Conservation (phyloP, 257 asterid genomes). For the Penstemon newberryi region DNA sequence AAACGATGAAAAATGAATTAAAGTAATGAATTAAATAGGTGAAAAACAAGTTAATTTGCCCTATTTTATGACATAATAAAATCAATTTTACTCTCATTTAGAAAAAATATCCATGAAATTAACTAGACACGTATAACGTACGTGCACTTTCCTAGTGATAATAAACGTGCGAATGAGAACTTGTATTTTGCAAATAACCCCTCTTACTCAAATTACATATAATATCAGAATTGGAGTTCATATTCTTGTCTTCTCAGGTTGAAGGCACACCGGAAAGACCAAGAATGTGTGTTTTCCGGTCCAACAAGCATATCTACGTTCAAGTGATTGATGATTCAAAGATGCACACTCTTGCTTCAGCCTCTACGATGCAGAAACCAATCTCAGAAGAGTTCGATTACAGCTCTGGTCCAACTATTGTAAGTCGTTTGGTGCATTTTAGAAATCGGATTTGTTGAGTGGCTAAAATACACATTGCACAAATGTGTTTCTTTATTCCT, state of each 20-base stretch:
- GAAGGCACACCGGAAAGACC: conserved; percentile 97
- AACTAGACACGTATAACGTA: too few species aligned
- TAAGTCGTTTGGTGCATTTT: conserved; percentile 41
- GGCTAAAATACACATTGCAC: conserved; percentile 1
- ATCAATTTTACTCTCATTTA: too few species aligned
- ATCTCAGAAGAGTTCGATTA: conserved; percentile 74
- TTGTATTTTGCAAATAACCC: too few species aligned
- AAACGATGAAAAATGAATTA: too few species aligned
- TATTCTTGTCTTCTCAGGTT: conserved; percentile 45
- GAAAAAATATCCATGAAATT: too few species aligned
- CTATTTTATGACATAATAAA: too few species aligned
- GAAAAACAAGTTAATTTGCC: too few species aligned
- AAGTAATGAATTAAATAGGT: too few species aligned
- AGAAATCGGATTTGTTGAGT: background rate
- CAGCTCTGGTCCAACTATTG: conserved; percentile 86
- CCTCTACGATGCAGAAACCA: conserved; percentile 93
- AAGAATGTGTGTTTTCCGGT: conserved; percentile 84
- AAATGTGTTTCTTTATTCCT: background rate
- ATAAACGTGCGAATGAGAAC: too few species aligned
- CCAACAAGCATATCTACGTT: conserved; percentile 89
- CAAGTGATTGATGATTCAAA: conserved; percentile 96
- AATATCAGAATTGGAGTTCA: conserved; percentile 1
- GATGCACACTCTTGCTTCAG: conserved; percentile 98
- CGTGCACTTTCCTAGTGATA: too few species aligned
- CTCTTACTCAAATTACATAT: background rate